Conservation (phyloP, 202 grass and related monocot genomes). For the Digitaria exilis region DNA sequence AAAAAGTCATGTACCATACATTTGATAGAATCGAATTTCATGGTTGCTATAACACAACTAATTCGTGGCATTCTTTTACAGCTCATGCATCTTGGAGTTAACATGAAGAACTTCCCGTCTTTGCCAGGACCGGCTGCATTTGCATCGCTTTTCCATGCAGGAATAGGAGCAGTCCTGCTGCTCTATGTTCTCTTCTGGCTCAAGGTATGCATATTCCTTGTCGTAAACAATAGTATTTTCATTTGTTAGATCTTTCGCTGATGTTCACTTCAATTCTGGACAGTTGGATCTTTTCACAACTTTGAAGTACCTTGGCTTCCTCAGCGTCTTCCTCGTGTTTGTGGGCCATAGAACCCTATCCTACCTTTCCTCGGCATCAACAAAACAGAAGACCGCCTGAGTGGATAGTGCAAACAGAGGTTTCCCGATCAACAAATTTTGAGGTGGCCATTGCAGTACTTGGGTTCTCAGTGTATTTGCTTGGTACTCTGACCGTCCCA, state of each 20-base stretch:
- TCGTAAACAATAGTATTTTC: neutral
- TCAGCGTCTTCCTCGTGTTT: conserved; percentile 66
- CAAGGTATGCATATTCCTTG: conserved; percentile 58
- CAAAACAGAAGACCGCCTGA: conserved; percentile 93
- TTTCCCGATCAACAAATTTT: conserved; percentile 23
- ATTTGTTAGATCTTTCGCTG: neutral
- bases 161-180: conserved; percentile 76
- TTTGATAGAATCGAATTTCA: conserved; percentile 7
- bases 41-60: neutral
- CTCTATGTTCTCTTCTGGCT: conserved; percentile 96
- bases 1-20: neutral
- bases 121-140: conserved; percentile 66
- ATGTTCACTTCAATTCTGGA: conserved; percentile 31
- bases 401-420: neutral
- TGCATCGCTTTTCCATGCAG: conserved; percentile 78
- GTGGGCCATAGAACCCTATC: conserved; percentile 88
- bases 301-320: conserved; percentile 72
- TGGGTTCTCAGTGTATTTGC: conserved; percentile 4
- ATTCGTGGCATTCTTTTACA: conserved; percentile 42
- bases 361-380: conserved; percentile 47
- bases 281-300: conserved; percentile 99
- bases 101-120: conserved; percentile 85
- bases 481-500: conserved; percentile 36
- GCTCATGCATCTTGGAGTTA: conserved; percentile 73
- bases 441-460: conserved; percentile 3